Conservation (phyloP, 208 protist species). For the Trypanosoma avium region DNA sequence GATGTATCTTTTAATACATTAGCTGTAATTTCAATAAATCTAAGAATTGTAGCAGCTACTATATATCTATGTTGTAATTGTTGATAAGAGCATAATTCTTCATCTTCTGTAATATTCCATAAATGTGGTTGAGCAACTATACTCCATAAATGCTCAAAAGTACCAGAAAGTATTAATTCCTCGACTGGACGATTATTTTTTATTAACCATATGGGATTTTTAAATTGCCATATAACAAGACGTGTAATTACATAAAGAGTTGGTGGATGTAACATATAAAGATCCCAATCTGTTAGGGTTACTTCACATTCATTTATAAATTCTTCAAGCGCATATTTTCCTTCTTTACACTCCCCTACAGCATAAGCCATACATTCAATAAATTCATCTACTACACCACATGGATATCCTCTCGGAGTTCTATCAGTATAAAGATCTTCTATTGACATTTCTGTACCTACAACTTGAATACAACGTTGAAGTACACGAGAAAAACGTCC, state of each 20-base stretch:
- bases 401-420: constrained; percentile 33
- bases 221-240: constrained; percentile 81
- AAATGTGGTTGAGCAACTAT: constrained; percentile 74
- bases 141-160: constrained; percentile 83
- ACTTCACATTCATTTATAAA: constrained; percentile 66
- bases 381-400: constrained; percentile 73
- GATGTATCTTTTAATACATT: constrained; percentile 22
- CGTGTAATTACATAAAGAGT: constrained; percentile 75
- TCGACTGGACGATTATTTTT: constrained; percentile 29
- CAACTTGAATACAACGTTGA: constrained; percentile 59
- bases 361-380: constrained; percentile 61
- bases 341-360: constrained; percentile 10
- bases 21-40: constrained; percentile 59
- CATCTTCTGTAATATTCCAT: constrained; percentile 80
- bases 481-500: constrained; percentile 37
- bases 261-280: constrained; percentile 77
- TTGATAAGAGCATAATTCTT: constrained; percentile 68
- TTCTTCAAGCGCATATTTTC: constrained; percentile 24
- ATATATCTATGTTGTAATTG: constrained; percentile 79
- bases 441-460: constrained; percentile 46
- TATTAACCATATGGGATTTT: neutral
- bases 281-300: constrained; percentile 76
- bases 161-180: constrained; percentile 53
- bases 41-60: constrained; percentile 70
- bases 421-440: constrained; percentile 63